Conservation (phyloP, 257 asterid genomes). For the Solanum medicagineum region DNA sequence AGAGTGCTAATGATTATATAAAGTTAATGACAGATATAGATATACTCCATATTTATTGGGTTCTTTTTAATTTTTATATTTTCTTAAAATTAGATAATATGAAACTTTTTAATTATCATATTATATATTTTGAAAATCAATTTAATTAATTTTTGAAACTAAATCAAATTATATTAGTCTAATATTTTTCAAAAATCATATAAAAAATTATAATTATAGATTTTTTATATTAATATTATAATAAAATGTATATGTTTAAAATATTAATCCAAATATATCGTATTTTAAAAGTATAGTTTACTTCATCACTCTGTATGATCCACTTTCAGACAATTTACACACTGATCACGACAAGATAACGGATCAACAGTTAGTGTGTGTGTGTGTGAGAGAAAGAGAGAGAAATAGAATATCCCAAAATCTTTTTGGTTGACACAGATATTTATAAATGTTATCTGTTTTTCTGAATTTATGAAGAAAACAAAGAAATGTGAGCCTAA, state of each 20-base stretch:
- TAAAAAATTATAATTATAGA: too few species aligned
- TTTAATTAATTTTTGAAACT: too few species aligned
- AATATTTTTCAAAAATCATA: too few species aligned
- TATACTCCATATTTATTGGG: too few species aligned
- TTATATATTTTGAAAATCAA: too few species aligned
- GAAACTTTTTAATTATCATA: too few species aligned
- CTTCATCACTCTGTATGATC: not conserved
- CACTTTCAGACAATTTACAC: not conserved
- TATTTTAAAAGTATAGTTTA: not conserved
- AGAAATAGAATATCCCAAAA: not conserved
- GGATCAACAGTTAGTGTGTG: not conserved
- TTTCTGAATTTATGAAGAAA: not conserved
- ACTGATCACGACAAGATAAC: not conserved
- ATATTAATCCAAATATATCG: not conserved
- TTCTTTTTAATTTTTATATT: too few species aligned
- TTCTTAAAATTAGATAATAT: too few species aligned
- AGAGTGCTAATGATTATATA: not conserved
- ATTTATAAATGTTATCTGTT: not conserved
- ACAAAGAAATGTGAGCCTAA: not conserved
- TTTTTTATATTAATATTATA: too few species aligned
- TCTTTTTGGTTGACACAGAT: not conserved
- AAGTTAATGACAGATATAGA: not conserved
- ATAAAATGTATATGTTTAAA: too few species aligned
- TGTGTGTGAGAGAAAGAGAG: not conserved
- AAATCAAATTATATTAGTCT: too few species aligned